A percentile compares a stretch with the other conserved stretches of the same genome.
Evolutionary conservation across 441 rosid genomes (phyloP).

Genomic region (Gossypium gossypioides): DNA sequence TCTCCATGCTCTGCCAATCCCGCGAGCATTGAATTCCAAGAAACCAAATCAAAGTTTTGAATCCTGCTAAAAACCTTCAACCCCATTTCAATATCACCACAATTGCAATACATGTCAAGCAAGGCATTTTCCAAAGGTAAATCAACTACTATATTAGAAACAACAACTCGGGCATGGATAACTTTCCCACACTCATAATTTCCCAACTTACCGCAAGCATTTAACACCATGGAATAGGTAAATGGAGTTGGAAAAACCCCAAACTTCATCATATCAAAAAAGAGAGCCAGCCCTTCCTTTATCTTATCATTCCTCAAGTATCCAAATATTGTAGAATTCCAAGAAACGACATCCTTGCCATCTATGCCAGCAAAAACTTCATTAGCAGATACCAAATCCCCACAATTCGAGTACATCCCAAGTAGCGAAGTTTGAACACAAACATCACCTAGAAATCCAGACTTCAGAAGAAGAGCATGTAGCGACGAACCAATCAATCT

Average conservation of each 20-base stretch:
- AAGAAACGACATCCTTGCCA: conserved; percentile 55
- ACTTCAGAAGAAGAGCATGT: conserved; percentile 45
- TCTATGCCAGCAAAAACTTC: conserved; percentile 36
- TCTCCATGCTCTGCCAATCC: conserved; percentile 60
- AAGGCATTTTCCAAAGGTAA: conserved; percentile 64
- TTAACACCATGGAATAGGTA: conserved; percentile 62
- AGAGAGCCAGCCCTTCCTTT: conserved; percentile 38
- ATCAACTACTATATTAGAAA: conserved; percentile 36
- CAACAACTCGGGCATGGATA: conserved; percentile 46
- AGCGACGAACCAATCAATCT: conserved; percentile 39
- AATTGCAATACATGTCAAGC: conserved; percentile 75
- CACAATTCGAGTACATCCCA: conserved; percentile 57
- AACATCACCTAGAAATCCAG: conserved; percentile 37
- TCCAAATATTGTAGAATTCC: conserved; percentile 70
- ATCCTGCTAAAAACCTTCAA: conserved; percentile 37
- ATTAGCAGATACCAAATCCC: conserved; percentile 53
- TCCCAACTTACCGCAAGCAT: conserved; percentile 52
- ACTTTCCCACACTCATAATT: conserved; percentile 36
- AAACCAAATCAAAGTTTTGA: conserved; percentile 45
- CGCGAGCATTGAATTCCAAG: conserved; percentile 76
- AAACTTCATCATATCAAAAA: conserved; percentile 40
- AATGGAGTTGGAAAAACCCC: conserved; percentile 49
- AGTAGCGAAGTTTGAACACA: conserved; percentile 66
- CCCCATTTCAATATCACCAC: conserved; percentile 41
- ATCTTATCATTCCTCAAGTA: conserved; percentile 50